Percentiles rank a stretch among this genome's conserved stretches.
These are phyloP conservation scores for Penstemon barbatus DNA, from an alignment of 257 asterid genomes.

Conservation along the genomic window DNA sequence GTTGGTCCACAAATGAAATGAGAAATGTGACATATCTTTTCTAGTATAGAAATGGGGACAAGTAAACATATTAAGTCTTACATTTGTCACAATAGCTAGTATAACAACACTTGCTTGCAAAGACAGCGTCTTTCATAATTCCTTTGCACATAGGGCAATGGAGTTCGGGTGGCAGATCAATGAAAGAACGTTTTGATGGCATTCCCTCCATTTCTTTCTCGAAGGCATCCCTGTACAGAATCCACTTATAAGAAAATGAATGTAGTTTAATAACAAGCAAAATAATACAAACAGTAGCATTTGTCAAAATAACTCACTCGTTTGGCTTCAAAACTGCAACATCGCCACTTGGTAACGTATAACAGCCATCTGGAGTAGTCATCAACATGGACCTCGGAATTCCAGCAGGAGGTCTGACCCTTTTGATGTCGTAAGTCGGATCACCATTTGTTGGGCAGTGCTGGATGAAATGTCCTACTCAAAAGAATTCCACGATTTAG, in stretches of 20 bases:
- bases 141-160: constrained; percentile 96
- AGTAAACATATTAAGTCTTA: constrained; percentile 38
- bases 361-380: constrained; percentile 96
- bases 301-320: constrained; percentile 49
- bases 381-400: constrained; percentile 96
- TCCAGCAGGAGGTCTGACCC: constrained; percentile 96
- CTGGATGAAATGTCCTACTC: constrained; percentile 91
- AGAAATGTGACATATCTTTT: background rate
- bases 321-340: constrained; percentile 88
- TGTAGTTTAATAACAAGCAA: background rate
- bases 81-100: constrained; percentile 94
- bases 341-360: constrained; percentile 92
- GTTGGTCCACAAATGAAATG: background rate
- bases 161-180: constrained; percentile 91
- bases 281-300: background rate
- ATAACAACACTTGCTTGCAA: constrained; percentile 96
- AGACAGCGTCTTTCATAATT: constrained; percentile 97
- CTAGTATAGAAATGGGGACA: background rate
- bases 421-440: constrained; percentile 81
- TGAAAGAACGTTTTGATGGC: constrained; percentile 81
- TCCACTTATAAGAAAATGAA: constrained; percentile 12
- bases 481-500: constrained; percentile 21
- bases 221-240: constrained; percentile 79
- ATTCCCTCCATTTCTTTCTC: constrained; percentile 93
- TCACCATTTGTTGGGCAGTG: constrained; percentile 99